Base-by-base conservation (phyloP, 2,329 filamentous ascomycete genomes). In the Raffaelea arxii region DNA sequence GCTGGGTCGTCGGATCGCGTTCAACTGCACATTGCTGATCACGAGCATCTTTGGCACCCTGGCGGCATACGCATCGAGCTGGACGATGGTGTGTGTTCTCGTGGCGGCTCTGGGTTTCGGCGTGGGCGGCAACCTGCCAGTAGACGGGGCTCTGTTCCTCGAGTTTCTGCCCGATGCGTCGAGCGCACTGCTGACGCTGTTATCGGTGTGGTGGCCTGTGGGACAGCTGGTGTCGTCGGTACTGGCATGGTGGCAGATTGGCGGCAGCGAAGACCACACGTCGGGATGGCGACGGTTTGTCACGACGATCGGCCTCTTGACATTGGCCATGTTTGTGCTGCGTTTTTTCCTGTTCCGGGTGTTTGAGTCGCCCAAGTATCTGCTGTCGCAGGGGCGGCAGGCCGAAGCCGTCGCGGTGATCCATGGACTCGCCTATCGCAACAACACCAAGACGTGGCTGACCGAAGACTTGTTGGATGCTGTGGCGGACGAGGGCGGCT, bases 201-300 rank as follows among this genome's bases (percentile, higher is more conserved):
- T 94, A n/a, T 88, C 84, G 6, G 77, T 89, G 7, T 92, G 86
- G 83, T 94, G 88, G 86, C 85, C 87, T 0, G 66, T 94, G 18
- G 88, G 87, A 6, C 86, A 92, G 58, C 71, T 94, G 7, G 74
- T 83, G 47, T 80, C 84, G 2, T 83, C 80, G 3, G 64, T 85
- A 5, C 70, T 86, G 41, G 86, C 83, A 6, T 91, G 85, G 86
- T 83, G 72, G 40, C 86, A 82, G 54, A 82, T 92, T 47, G 78
- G 82, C 24, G 76, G 77, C 53, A 86, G 75, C 21, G n/a, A 3
- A 6, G 23, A 19, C 37, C 18, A 12, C 36, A 18, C 19, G 4
- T 74, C 84, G 65, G 86, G 86, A 37, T 94, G 87, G 87, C 75
- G 88, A 21, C 80, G 83, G 53, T 79, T 90, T 44, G 68, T 87